Percentiles rank a stretch among this genome's conserved stretches.
Evolutionary conservation across 2,329 filamentous ascomycete species (phyloP).

Genomic region (Pyrenochaeta sp.): DNA sequence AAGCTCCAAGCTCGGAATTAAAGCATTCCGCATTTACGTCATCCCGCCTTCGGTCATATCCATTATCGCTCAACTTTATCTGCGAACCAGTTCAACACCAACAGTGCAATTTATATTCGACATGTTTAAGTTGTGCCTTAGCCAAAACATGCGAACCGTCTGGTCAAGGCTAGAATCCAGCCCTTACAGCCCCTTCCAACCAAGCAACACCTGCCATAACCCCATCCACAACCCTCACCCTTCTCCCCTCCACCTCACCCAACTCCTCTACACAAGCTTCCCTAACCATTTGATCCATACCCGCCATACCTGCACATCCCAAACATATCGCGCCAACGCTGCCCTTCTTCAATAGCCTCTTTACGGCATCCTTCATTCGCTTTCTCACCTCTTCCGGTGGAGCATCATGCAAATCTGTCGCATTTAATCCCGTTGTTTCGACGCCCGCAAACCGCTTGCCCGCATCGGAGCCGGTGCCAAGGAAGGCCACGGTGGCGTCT

Average conservation of each 20-base stretch:
- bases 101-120: background rate
- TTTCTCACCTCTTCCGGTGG: slow-evolving; percentile 69
- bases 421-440: slow-evolving; percentile 80
- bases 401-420: slow-evolving; percentile 78
- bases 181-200: slow-evolving; percentile 61
- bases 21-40: slow-evolving; percentile 9
- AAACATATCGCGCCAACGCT: slow-evolving; percentile 76
- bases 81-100: background rate
- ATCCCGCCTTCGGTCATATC: background rate
- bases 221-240: slow-evolving; percentile 79
- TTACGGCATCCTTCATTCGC: slow-evolving; percentile 75
- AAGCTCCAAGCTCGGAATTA: background rate
- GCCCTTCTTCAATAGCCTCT: slow-evolving; percentile 65
- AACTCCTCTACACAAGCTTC: slow-evolving; percentile 71
- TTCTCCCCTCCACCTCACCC: slow-evolving; percentile 65
- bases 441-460: slow-evolving; percentile 76
- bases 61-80: background rate
- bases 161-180: slow-evolving; percentile 35
- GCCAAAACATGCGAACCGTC: background rate
- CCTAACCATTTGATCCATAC: slow-evolving; percentile 79
- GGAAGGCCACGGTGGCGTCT: slow-evolving; percentile 69
- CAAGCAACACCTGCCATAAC: slow-evolving; percentile 74
- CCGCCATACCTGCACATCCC: slow-evolving; percentile 92
- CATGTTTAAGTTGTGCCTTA: background rate
- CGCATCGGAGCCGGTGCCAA: slow-evolving; percentile 60